Conservation (phyloP, 192 early-diverging fungal genomes). For the Coemansia sp. region DNA sequence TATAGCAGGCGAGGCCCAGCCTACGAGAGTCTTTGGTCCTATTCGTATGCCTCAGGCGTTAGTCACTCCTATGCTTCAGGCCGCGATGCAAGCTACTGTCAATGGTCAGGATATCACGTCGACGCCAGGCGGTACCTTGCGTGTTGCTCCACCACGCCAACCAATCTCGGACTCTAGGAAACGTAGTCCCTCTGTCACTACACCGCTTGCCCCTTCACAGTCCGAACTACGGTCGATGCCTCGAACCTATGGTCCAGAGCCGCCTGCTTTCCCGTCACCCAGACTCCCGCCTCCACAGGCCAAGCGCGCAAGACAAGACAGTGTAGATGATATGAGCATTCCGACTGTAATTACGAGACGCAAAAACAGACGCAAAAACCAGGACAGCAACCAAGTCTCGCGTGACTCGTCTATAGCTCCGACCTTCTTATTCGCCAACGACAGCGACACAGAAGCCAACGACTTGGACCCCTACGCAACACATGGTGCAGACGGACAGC, state of each 20-base stretch:
- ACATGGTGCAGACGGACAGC: slow-evolving; percentile 4
- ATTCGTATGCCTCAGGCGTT: slow-evolving; percentile 19
- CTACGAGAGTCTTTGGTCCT: slow-evolving; percentile 14
- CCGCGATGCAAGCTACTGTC: slow-evolving; percentile 34
- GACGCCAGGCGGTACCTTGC: slow-evolving; percentile 49
- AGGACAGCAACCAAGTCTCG: not conserved
- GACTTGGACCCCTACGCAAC: not conserved
- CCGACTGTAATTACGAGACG: not conserved
- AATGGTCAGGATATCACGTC: slow-evolving; percentile 36
- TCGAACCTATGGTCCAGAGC: not conserved
- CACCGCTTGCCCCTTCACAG: not conserved
- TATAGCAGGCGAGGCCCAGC: slow-evolving; percentile 29
- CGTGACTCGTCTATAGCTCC: not conserved
- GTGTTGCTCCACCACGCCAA: not conserved
- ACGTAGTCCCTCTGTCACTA: not conserved
- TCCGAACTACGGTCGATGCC: not conserved
- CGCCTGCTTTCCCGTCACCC: not conserved
- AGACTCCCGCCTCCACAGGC: not conserved
- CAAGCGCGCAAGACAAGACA: not conserved
- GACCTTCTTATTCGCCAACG: too few species aligned
- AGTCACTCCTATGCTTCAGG: slow-evolving; percentile 38
- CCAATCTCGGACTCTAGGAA: not conserved
- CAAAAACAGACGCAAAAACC: not conserved
- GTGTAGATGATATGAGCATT: not conserved
- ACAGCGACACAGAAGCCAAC: not conserved